A percentile compares a stretch with the other conserved stretches of the same genome.
Conservation (phyloP, 441 rosid genomes). For the Omphalea diandra region DNA sequence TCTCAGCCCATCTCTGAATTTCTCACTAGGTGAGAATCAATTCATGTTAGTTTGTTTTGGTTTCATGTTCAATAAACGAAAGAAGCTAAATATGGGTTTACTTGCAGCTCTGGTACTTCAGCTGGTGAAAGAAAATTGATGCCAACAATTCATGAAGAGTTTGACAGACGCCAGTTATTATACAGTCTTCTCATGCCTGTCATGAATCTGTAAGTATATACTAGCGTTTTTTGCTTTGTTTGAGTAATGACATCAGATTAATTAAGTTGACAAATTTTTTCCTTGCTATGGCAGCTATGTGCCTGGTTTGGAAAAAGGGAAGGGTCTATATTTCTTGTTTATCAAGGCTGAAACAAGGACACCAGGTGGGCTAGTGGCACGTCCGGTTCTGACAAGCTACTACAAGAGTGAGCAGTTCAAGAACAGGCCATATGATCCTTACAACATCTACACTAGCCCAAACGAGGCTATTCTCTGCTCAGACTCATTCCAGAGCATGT, state of each 20-base stretch:
- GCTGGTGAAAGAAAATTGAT: slow-evolving; percentile 96
- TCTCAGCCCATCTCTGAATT: slow-evolving; percentile 90
- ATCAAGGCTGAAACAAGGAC: slow-evolving; percentile 86
- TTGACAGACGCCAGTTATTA: slow-evolving; percentile 80
- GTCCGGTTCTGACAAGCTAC: slow-evolving; percentile 91
- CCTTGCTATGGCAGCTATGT: slow-evolving; percentile 51
- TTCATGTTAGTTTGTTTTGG: too few relatives aligned
- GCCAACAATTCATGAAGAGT: slow-evolving; percentile 91
- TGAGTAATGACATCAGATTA: too few relatives aligned
- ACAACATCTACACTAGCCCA: slow-evolving; percentile 91
- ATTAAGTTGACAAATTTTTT: neutral
- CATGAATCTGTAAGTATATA: slow-evolving; percentile 79
- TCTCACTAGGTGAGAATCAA: slow-evolving; percentile 85
- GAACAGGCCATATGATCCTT: slow-evolving; percentile 79
- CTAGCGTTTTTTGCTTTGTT: too few relatives aligned
- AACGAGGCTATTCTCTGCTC: slow-evolving; percentile 83
- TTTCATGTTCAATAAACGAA: too few relatives aligned
- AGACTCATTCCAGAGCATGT: slow-evolving; percentile 94
- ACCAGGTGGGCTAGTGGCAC: slow-evolving; percentile 78
- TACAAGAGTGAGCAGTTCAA: slow-evolving; percentile 87
- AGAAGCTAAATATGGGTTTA: too few relatives aligned
- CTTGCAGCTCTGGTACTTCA: slow-evolving; percentile 87
- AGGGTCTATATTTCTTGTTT: slow-evolving; percentile 76
- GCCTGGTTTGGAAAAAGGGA: slow-evolving; percentile 84
- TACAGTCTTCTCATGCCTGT: slow-evolving; percentile 98